Evolutionary conservation across 352 stramenopile species (phyloP), one percentile per base, ranked within the genome.

Genomic region (Paralagenidium karlingii): DNA sequence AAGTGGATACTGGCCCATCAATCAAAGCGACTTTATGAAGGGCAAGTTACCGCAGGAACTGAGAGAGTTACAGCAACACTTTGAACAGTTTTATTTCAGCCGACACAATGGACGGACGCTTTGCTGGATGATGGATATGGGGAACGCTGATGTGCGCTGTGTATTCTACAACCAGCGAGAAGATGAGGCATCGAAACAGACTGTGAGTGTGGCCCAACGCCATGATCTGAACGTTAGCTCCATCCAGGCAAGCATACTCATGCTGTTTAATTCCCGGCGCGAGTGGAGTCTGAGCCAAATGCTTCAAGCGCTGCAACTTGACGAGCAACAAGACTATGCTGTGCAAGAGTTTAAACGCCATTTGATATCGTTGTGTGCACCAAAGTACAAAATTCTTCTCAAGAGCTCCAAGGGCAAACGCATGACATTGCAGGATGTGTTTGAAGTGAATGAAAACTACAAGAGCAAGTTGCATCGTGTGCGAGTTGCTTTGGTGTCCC

Each of bases 171-270:
- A n/a, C n/a, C n/a, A n/a, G n/a, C n/a, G n/a, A n/a, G n/a, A n/a
- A n/a, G n/a, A n/a, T n/a, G n/a, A n/a, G n/a, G n/a, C n/a, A n/a
- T n/a, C n/a, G n/a, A n/a, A n/a, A n/a, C n/a, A n/a, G n/a, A n/a
- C n/a, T n/a, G n/a, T n/a, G n/a, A n/a, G n/a, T n/a, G n/a, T n/a
- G n/a, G n/a, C n/a, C n/a, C 67, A 78, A 27, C 70, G 79, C 16
- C 84, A 99, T 51, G 94, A 99, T 34, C 58, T 99, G 0, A 96
- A 82, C 32, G 94, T 99, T 19, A 97, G 91, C 16, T 98, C 95
- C 6, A 99, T 98, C 55, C 94, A 99, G 68, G 97, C 97, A 53
- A 95, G 95, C 41, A 97, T 99, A 31, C 66, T 99, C 22, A 80
- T 97, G 53, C 56, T 98, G 6, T 99, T 99, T 68, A 99, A 99